phyloP scores from a whole-genome alignment of 805 yeast genomes.

The Hermanozyma aechmeae region DNA sequence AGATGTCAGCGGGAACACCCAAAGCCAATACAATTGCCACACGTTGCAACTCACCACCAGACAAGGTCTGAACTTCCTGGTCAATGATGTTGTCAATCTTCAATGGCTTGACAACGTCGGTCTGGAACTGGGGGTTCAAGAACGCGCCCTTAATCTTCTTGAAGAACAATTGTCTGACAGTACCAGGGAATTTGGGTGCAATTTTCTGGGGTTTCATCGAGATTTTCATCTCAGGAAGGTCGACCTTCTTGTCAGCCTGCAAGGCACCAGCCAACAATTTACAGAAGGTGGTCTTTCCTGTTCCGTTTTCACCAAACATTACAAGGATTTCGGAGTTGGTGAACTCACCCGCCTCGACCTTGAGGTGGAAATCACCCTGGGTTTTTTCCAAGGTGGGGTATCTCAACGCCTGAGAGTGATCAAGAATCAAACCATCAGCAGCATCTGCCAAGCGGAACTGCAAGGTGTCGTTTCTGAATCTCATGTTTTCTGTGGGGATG shows the following conservation, averaged over 20 bases:
- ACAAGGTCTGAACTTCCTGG: conserved; percentile 93
- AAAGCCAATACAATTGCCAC: conserved; percentile 94
- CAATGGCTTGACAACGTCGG: conserved; percentile 95
- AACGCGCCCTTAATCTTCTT: conserved; percentile 93
- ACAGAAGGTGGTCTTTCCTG: conserved; percentile 98
- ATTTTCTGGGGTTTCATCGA: conserved; percentile 99
- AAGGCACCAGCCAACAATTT: conserved; percentile 89
- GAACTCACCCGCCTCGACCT: conserved; percentile 79
- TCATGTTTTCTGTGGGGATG: conserved; percentile 91
- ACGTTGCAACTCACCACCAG: conserved; percentile 99
- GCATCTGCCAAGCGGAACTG: conserved; percentile 93
- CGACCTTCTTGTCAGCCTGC: conserved; percentile 71
- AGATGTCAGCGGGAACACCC: conserved; percentile 93
- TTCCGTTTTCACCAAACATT: conserved; percentile 99
- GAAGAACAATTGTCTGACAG: conserved; percentile 94
- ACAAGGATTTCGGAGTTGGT: conserved; percentile 95
- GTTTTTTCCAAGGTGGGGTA: conserved; percentile 86
- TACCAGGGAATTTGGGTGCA: conserved; percentile 98
- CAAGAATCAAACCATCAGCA: conserved; percentile 62
- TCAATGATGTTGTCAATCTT: conserved; percentile 90
- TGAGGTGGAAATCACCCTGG: conserved; percentile 90
- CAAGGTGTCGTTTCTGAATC: conserved; percentile 92
- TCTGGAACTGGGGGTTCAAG: conserved; percentile 94
- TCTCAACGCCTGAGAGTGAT: conserved; percentile 66
- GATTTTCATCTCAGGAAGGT: conserved; percentile 81